These are phyloP conservation scores for Pythium guiyangense DNA, from an alignment of 352 stramenopile species.

Conservation along the genomic window DNA sequence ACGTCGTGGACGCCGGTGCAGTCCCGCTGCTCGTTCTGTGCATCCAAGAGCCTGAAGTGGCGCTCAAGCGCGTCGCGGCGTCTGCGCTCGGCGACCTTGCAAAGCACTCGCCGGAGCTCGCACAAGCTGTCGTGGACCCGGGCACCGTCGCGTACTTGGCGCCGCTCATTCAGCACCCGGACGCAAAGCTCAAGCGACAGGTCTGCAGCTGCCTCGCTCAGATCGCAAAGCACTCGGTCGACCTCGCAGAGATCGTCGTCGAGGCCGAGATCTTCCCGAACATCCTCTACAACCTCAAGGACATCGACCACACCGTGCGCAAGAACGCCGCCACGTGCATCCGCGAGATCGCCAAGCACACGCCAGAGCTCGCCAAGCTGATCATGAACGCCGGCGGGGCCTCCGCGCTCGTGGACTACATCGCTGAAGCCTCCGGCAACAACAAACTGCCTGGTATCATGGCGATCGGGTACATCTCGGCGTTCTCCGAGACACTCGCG, in stretches of 20 bases:
- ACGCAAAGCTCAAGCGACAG: conserved; percentile 92
- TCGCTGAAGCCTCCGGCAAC: conserved; percentile 88
- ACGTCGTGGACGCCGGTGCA: conserved; percentile 91
- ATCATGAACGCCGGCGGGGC: conserved; percentile 93
- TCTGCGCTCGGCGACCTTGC: conserved; percentile 92
- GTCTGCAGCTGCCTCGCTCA: conserved; percentile 91
- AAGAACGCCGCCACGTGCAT: conserved; percentile 95
- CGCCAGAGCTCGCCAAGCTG: conserved; percentile 92
- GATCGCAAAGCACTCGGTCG: conserved; percentile 94
- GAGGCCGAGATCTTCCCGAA: conserved; percentile 96
- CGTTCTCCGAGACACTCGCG: conserved; percentile 93
- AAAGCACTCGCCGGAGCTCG: conserved; percentile 94
- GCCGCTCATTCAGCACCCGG: conserved; percentile 90
- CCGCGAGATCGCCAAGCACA: conserved; percentile 94
- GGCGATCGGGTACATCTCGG: conserved; percentile 94
- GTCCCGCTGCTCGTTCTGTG: conserved; percentile 93
- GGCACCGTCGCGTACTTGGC: conserved; percentile 93
- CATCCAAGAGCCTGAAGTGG: conserved; percentile 94
- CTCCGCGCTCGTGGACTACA: conserved; percentile 92
- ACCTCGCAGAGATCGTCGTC: conserved; percentile 94
- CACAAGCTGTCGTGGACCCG: conserved; percentile 91
- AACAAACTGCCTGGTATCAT: conserved; percentile 94
- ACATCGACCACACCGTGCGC: conserved; percentile 92
- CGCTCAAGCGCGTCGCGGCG: conserved; percentile 92
- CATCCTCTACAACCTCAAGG: conserved; percentile 94